Conservation (phyloP, 768 basidiomycete genomes). For the Tricholoma sp. region DNA sequence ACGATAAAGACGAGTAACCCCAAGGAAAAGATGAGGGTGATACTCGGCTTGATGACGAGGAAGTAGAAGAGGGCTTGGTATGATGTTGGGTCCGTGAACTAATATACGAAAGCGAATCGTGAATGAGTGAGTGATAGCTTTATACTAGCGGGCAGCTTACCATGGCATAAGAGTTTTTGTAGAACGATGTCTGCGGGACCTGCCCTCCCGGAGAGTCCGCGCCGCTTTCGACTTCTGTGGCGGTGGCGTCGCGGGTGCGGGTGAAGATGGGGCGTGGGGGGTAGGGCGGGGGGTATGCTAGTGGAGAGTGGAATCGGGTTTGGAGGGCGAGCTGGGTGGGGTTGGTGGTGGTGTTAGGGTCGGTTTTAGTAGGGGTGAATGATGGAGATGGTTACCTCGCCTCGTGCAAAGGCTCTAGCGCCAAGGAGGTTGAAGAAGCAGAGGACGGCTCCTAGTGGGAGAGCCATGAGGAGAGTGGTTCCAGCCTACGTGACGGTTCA, state of each 20-base stretch:
- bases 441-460: constrained; percentile 71
- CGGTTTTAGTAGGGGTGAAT: background rate
- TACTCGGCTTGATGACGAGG: constrained; percentile 78
- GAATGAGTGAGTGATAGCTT: background rate
- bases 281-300: constrained; percentile 56
- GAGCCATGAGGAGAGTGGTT: constrained; percentile 72
- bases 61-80: constrained; percentile 88
- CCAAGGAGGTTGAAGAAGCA: constrained; percentile 77
- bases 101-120: background rate
- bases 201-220: constrained; percentile 18
- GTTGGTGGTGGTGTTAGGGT: background rate
- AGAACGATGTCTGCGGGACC: constrained; percentile 66
- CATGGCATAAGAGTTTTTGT: constrained; percentile 79
- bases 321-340: constrained; percentile 66
- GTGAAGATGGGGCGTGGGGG: constrained; percentile 74
- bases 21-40: constrained; percentile 63
- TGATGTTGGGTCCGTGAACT: constrained; percentile 80
- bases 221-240: constrained; percentile 47
- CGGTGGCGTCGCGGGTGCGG: constrained; percentile 47
- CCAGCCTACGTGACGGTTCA: constrained; percentile 45
- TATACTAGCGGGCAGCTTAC: constrained; percentile 32
- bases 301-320: constrained; percentile 61
- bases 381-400: constrained; percentile 50
- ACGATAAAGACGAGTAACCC: constrained; percentile 51
- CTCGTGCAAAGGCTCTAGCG: constrained; percentile 64